Conservation (phyloP, 768 basidiomycete species). For the Solioccasus polychromus region DNA sequence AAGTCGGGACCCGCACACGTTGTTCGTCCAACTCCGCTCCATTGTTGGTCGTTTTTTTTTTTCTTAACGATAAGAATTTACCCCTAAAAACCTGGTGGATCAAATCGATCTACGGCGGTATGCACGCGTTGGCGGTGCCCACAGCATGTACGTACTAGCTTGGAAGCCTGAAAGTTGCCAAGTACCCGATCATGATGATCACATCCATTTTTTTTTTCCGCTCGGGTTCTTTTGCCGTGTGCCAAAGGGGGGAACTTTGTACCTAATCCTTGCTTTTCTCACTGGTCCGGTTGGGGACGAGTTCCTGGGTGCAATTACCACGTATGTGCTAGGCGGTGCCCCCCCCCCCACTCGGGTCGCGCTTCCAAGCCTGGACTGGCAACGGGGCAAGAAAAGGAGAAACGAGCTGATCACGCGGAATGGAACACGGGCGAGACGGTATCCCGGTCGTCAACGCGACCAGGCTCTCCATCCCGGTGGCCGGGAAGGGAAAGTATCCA, state of each 20-base stretch:
- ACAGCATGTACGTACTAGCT: too few species aligned
- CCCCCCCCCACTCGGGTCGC: not conserved
- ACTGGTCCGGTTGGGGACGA: not conserved
- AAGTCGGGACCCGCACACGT: not conserved
- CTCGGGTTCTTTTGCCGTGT: not conserved
- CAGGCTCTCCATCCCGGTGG: slow-evolving; percentile 3
- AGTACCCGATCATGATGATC: slow-evolving; percentile 8
- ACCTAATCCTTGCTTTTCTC: slow-evolving; percentile 13
- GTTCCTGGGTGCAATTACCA: slow-evolving; percentile 2
- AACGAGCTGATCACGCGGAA: slow-evolving; percentile 33
- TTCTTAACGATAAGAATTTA: too few species aligned
- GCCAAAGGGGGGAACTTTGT: slow-evolving; percentile 17
- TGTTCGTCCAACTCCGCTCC: not conserved
- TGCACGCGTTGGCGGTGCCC: slow-evolving; percentile 1
- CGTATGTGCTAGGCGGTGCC: slow-evolving; percentile 4
- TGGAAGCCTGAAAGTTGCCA: too few species aligned
- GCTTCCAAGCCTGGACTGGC: too few species aligned
- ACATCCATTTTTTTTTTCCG: slow-evolving; percentile 5
- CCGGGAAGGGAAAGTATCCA: slow-evolving; percentile 5
- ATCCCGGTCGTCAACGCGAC: slow-evolving; percentile 33
- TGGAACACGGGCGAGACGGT: slow-evolving; percentile 23
- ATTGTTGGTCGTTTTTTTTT: not conserved
- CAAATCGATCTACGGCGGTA: slow-evolving; percentile 11
- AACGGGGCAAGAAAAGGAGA: not conserved
- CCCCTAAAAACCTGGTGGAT: slow-evolving; percentile 13